These are phyloP conservation scores for Trypanosoma conorhini DNA, from an alignment of 208 protist species.

Conservation along the genomic window DNA sequence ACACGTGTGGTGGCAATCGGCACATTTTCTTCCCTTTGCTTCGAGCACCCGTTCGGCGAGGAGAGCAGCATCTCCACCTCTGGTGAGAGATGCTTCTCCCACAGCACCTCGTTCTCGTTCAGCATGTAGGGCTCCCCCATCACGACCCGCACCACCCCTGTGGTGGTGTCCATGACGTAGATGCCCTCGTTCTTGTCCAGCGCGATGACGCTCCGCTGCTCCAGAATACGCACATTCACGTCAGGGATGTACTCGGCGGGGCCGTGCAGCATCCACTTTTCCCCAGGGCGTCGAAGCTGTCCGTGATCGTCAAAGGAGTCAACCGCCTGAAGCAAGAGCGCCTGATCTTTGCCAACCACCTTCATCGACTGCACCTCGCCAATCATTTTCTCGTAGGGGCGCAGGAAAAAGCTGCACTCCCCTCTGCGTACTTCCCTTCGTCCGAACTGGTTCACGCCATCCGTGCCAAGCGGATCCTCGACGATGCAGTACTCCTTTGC, in stretches of 20 bases:
- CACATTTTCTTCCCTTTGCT: conserved; percentile 29
- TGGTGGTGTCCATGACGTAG: conserved; percentile 94
- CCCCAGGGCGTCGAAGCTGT: conserved; percentile 69
- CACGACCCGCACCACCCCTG: conserved; percentile 89
- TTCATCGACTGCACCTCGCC: conserved; percentile 82
- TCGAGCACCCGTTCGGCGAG: conserved; percentile 45
- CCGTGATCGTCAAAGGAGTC: conserved; percentile 70
- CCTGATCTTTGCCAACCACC: conserved; percentile 93
- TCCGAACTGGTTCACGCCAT: conserved; percentile 81
- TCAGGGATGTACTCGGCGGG: conserved; percentile 93
- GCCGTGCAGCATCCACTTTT: conserved; percentile 95
- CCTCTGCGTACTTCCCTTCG: conserved; percentile 84
- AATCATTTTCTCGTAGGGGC: conserved; percentile 92
- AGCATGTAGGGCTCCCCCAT: conserved; percentile 94
- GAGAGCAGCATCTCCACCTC: conserved; percentile 92
- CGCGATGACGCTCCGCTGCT: conserved; percentile 88
- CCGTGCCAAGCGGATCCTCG: conserved; percentile 71
- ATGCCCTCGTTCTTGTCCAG: conserved; percentile 98
- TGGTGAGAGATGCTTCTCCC: conserved; percentile 91
- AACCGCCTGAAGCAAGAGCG: conserved; percentile 92
- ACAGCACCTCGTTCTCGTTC: conserved; percentile 94
- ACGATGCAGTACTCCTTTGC: conserved; percentile 94
- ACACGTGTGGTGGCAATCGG: conserved; percentile 45
- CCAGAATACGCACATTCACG: conserved; percentile 89
- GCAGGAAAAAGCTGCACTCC: conserved; percentile 94